Evolutionary conservation across 768 basidiomycete genomes (phyloP).

Genomic region (Lanmaoa rubissima): DNA sequence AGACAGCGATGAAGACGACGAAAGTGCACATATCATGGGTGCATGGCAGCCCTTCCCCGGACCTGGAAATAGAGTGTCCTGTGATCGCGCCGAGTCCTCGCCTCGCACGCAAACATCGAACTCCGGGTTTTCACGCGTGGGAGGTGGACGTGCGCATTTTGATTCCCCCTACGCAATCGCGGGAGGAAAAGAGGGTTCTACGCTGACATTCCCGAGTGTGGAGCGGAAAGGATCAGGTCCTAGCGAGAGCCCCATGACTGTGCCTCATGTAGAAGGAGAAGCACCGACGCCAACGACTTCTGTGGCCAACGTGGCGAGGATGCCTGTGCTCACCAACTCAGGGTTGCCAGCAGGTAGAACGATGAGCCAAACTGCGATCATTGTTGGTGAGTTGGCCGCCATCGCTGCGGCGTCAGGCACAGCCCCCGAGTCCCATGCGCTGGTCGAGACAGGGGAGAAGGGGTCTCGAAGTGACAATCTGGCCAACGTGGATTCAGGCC

Average conservation of each 20-base stretch:
- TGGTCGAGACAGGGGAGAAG: conserved; percentile 20
- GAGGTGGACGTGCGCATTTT: conserved; percentile 84
- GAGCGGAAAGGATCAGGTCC: conserved; percentile 39
- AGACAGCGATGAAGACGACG: conserved; percentile 72
- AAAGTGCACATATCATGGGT: conserved; percentile 82
- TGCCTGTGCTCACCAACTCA: conserved; percentile 33
- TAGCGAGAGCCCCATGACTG: conserved; percentile 19
- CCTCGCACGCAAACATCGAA: conserved; percentile 31
- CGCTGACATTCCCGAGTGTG: conserved; percentile 65
- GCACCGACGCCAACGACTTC: conserved; percentile 52
- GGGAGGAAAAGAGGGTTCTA: conserved; percentile 46
- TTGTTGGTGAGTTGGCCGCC: conserved; percentile 56
- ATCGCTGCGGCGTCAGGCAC: conserved; percentile 19
- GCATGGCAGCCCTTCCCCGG: conserved; percentile 83
- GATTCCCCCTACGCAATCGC: conserved; percentile 82
- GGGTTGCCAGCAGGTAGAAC: conserved; percentile 63
- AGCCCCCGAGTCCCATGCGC: conserved; percentile 19
- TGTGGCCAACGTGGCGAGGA: conserved; percentile 44
- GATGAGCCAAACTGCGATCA: conserved; percentile 80
- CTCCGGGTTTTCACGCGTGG: conserved; percentile 82
- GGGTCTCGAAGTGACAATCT: conserved; percentile 18
- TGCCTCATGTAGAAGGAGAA: conserved; percentile 37
- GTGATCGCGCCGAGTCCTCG: conserved; percentile 26
- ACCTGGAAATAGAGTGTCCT: conserved; percentile 25
- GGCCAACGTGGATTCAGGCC: conserved; percentile 41